Base-by-base conservation (phyloP, 2,329 filamentous ascomycete species). In the Teratosphaeria zuluensis region DNA sequence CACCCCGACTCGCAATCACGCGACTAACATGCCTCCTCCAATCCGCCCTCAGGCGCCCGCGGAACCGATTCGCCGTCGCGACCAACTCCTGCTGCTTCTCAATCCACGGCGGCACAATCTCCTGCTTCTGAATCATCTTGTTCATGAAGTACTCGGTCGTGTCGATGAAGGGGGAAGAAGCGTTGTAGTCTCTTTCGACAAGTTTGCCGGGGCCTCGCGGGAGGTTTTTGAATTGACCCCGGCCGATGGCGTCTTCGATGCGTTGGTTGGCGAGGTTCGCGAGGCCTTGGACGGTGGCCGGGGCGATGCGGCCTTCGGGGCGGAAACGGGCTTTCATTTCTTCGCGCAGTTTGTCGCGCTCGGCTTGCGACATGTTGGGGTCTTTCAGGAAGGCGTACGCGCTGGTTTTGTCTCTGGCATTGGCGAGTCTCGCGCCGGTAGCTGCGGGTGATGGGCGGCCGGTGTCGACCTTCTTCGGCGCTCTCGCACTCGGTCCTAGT, bases 71-170 rank as follows among this genome's bases (percentile, higher is more conserved):
- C 0, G 86, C 81, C 0, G 88, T 82, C 61, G 83, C 84, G 11
- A 85, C 81, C 5, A 97, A 77, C 68, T 96, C 91, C 70, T 97
- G 92, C 72, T 99, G 94, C 75, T 96, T 97, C 74, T 99, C 94
- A 60, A 99, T 97, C 94, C 94, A 99, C 0, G 92, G 92, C 0
- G 94, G 94, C 0, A 95, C 90, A 60, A 97, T 89, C 21, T 96
- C 92, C 73, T 99, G 94, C 59, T 88, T 87, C 75, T 96, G 89
- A 63, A 99, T 96, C 78, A 97, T 96, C 75, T 95, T 94, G 75
- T 99, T 97, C 87, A 97, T 88, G 67, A 97, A 89, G 72, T 96
- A 96, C 74, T 97, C 92, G 0, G 94, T 97, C 0, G 92, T 97
- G 69, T 97, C 90, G 59, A 97, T 84, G 68, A 95, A 97, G 0